Percentiles rank a stretch among this genome's conserved stretches.
phyloP scores from a whole-genome alignment of 768 basidiomycete species.

The Lactifluus subvellereus region DNA sequence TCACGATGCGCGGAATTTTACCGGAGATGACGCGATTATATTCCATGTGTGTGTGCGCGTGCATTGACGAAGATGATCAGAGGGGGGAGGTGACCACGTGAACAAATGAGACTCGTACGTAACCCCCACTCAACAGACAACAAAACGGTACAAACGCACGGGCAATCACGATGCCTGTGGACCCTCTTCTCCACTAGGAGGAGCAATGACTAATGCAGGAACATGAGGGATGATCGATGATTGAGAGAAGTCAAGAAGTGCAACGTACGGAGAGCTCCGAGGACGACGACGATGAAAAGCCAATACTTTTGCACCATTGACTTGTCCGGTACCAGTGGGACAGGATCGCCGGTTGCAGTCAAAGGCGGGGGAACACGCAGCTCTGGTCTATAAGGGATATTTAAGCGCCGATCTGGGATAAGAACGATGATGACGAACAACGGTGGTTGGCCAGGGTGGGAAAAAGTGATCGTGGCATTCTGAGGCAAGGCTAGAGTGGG shows the following conservation, averaged over 20 bases:
- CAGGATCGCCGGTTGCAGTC: constrained; percentile 57
- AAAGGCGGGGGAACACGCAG: constrained; percentile 63
- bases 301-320: constrained; percentile 86
- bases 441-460: constrained; percentile 46
- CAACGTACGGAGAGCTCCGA: constrained; percentile 56
- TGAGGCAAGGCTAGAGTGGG: constrained; percentile 25
- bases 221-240: background rate
- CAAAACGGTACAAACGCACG: background rate
- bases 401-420: background rate
- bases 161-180: constrained; percentile 1
- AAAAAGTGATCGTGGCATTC: constrained; percentile 50
- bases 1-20: constrained; percentile 5
- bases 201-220: constrained; percentile 7
- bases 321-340: constrained; percentile 61
- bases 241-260: background rate
- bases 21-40: constrained; percentile 7
- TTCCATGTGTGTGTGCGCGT: background rate
- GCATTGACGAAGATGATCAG: constrained; percentile 1
- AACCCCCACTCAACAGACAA: background rate
- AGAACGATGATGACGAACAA: constrained; percentile 39
- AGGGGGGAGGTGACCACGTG: background rate
- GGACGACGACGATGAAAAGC: constrained; percentile 65
- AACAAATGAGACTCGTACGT: background rate
- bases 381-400: constrained; percentile 46
- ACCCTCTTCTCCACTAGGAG: constrained; percentile 15